A percentile compares a stretch with the other conserved stretches of the same genome.
Conservation (phyloP, 148 eudicot genomes). For the Tetragonia tetragonoides region DNA sequence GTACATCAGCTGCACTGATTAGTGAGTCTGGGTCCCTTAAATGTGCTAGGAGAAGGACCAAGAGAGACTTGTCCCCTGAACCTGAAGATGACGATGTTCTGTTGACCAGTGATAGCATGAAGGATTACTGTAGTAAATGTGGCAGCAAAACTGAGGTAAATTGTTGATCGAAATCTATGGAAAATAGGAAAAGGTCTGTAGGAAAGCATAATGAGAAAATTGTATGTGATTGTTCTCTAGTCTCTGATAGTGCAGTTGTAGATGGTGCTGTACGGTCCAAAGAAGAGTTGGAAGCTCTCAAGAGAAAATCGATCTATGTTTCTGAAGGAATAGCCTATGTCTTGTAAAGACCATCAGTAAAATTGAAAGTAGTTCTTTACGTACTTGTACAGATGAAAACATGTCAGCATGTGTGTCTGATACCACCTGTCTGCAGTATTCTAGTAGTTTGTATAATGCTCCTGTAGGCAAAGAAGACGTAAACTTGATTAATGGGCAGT, state of each 20-base stretch:
- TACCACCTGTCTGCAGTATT: constrained; percentile 28
- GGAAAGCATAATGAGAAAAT: constrained; percentile 17
- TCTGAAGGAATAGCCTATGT: constrained; percentile 43
- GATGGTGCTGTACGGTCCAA: constrained; percentile 17
- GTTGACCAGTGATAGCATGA: constrained; percentile 39
- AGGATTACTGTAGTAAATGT: constrained; percentile 44
- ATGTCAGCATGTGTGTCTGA: constrained; percentile 34
- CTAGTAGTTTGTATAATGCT: constrained; percentile 41
- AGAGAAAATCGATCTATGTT: constrained; percentile 36
- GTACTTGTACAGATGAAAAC: constrained; percentile 25
- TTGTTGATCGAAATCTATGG: constrained; percentile 20
- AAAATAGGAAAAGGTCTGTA: constrained; percentile 21
- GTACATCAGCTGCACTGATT: constrained; percentile 28
- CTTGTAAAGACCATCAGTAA: constrained; percentile 31
- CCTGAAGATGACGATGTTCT: constrained; percentile 36
- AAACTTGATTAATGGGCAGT: constrained; percentile 24
- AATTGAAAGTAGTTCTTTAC: constrained; percentile 17
- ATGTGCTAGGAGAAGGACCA: constrained; percentile 34
- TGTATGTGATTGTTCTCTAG: constrained; percentile 29
- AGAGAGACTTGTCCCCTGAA: constrained; percentile 34
- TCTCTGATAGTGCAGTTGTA: constrained; percentile 27
- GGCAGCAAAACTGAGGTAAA: constrained; percentile 22
- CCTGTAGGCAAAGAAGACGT: constrained; percentile 36
- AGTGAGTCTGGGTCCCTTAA: constrained; percentile 30
- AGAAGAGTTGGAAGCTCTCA: constrained; percentile 22